phyloP scores from a whole-genome alignment of 176 grass and related monocot species.

The Secale cereale region DNA sequence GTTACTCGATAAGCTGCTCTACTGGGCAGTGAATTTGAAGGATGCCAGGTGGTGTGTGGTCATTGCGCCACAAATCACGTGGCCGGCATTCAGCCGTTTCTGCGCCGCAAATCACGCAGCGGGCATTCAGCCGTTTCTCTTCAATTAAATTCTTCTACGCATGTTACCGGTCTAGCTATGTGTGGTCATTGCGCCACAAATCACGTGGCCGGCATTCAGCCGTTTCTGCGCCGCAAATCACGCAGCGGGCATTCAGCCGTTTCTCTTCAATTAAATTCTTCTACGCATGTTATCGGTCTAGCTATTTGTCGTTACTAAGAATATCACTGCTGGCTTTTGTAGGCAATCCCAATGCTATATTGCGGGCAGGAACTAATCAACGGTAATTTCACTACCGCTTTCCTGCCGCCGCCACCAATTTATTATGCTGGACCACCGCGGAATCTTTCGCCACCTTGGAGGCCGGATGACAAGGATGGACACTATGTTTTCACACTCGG shows the following conservation, averaged over 20 bases:
- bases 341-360: constrained; percentile 82
- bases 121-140: background rate
- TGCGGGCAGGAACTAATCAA: constrained; percentile 74
- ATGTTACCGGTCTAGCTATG: background rate
- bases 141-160: background rate
- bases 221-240: too few relatives aligned
- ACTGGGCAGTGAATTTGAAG: background rate
- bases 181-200: too few relatives aligned
- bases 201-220: too few relatives aligned
- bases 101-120: too few relatives aligned
- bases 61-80: background rate
- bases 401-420: constrained; percentile 46
- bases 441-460: constrained; percentile 74
- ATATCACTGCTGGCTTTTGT: constrained; percentile 21
- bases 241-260: background rate
- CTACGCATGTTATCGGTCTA: background rate
- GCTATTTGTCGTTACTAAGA: constrained; percentile 2
- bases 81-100: too few relatives aligned
- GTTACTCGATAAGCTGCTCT: background rate
- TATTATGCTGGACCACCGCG: constrained; percentile 52
- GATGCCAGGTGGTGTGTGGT: background rate
- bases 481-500: constrained; percentile 81
- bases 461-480: constrained; percentile 86
- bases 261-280: background rate
- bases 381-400: constrained; percentile 48